phyloP scores from a whole-genome alignment of 2,329 filamentous ascomycete genomes.

The Aspergillus texensis region DNA sequence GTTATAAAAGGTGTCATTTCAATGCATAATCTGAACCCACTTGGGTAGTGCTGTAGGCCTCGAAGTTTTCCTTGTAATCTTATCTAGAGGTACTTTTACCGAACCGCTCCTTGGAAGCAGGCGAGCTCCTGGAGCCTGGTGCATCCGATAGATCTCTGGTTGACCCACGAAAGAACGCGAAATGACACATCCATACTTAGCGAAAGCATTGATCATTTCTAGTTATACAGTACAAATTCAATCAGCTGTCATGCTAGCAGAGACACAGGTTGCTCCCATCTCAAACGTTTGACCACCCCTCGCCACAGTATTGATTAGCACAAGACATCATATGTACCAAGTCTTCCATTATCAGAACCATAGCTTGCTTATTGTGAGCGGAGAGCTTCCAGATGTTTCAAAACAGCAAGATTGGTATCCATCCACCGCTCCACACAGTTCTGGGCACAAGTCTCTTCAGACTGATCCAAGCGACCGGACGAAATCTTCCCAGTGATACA shows the following conservation, averaged over 20 bases:
- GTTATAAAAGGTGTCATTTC: constrained; percentile 36
- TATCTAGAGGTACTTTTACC: neutral
- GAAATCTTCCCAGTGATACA: constrained; percentile 78
- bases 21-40: constrained; percentile 26
- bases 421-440: constrained; percentile 96
- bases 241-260: neutral
- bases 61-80: neutral
- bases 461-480: constrained; percentile 70
- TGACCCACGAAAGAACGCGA: neutral
- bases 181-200: neutral
- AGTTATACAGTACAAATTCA: neutral
- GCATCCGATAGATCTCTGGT: neutral
- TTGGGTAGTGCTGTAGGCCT: neutral
- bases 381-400: constrained; percentile 77
- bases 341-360: neutral
- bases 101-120: neutral
- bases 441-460: constrained; percentile 79
- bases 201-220: neutral
- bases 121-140: neutral
- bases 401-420: constrained; percentile 82
- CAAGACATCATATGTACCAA: neutral
- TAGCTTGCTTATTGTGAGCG: constrained; percentile 41
- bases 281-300: neutral
- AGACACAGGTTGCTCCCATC: neutral
- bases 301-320: neutral